Evolutionary conservation across 23 red algal species (phyloP), one percentile per base, ranked within the genome.

Genomic region (Gracilariopsis chorda): DNA sequence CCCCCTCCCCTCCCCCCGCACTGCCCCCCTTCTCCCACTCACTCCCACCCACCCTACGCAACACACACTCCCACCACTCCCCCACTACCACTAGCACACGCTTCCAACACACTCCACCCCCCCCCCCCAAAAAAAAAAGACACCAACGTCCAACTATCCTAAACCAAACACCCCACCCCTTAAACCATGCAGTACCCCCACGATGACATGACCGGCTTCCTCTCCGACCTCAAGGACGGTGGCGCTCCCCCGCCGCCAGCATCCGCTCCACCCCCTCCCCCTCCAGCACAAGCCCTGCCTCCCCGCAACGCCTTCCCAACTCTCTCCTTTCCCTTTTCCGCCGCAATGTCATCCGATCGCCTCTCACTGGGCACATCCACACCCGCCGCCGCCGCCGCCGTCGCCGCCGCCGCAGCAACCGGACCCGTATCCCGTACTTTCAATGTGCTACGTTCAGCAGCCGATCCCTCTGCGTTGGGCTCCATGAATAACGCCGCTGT

Each of bases 151-250:
- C n/a, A n/a, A n/a, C 63, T 37, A 30, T 28, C 33, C 34, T n/a
- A 33, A 33, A 10, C 63, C 33, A 33, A 10, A 33, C 33, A 33
- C 30, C 34, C 34, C 34, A 33, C 34, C 34, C 63, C 63, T 37
- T 20, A 12, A 33, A 37, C 24, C 63, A 70, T 70, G 63, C 63
- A 70, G 51, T 60, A 81, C 56, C 34, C 27, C 58, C 77, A 81
- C 24, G 56, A 57, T 81, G 77, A 81, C 51, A 56, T 81, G 77
- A 81, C 48, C 51, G 77, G 77, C 77, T 81, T 81, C 51, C 51
- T 81, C 44, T 81, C 77, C 49, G 77, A 81, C 48, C 77, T 81
- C 77, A 81, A 81, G 56, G 77, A 60, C 77, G 51, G 51, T 21
- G 77, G 44, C 51, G 51, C 77, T 11, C 48, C 75, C 13, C 51